Base-by-base conservation (phyloP, 345 rosid species). In the Pseudoturritis turrita region DNA sequence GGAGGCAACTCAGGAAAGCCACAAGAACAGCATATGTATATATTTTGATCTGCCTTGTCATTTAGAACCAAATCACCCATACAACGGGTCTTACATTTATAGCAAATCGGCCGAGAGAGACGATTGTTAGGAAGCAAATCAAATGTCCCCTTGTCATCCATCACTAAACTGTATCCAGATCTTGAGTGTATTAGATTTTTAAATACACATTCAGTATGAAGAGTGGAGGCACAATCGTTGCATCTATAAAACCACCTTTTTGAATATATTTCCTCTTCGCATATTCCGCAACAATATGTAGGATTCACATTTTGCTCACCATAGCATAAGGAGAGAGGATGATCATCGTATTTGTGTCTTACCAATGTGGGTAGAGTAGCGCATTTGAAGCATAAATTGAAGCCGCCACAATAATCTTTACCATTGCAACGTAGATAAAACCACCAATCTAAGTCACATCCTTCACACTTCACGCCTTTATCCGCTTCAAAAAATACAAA, bases 281-380 rank as follows among this genome's bases (percentile, higher is more conserved):
- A 68, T 55, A 68, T 28, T 17, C 44, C 55, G 0, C 73, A 69
- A 12, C 46, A 69, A 22, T 10, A 69, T 15, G 56, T 22, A 0
- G 2, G 8, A 56, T 21, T 68, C 25, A 6, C 17, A 44, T 31
- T 45, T 57, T 14, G 21, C 18, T 45, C 46, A 45, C 21, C n/a
- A 1, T 47, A 70, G 28, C 18, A 36, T n/a, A 69, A 45, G 10
- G 26, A 33, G 14, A 69, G 73, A 57, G n/a, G 65, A 35, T 70
- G 74, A 1, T 70, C 66, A 47, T 70, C 74, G 10, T 47, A 58
- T 17, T 3, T 36, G 40, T 70, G 57, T 36, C 74, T 58, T 12
- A 47, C 3, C 2, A 6, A 4, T 35, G 39, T 70, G 2, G 74
- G 74, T 58, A 58, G 11, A 46, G 58, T 58, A 22, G 18, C 49